These are phyloP conservation scores for Penicillium angulare DNA, from an alignment of 495 filamentous ascomycete genomes.

Conservation along the genomic window DNA sequence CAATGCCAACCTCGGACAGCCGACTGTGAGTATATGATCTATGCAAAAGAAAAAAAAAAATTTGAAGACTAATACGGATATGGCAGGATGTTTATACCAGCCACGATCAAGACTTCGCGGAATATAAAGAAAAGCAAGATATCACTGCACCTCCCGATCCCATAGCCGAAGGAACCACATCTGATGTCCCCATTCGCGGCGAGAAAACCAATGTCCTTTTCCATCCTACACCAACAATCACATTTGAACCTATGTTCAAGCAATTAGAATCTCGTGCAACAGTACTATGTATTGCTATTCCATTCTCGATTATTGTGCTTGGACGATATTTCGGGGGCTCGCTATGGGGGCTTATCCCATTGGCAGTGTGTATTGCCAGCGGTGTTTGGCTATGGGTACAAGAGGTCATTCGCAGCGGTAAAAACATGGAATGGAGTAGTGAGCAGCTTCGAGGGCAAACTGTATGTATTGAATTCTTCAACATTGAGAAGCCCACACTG, in stretches of 20 bases:
- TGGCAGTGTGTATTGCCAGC: constrained; percentile 64
- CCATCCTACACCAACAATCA: constrained; percentile 85
- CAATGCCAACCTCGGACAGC: constrained; percentile 80
- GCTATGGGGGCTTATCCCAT: constrained; percentile 70
- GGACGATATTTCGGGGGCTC: constrained; percentile 78
- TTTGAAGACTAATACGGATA: constrained; percentile 12
- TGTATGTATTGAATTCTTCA: constrained; percentile 40
- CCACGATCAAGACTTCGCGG: constrained; percentile 58
- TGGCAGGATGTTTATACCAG: constrained; percentile 59
- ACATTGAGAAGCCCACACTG: not conserved
- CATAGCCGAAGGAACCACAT: constrained; percentile 71
- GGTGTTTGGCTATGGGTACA: constrained; percentile 87
- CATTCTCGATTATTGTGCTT: constrained; percentile 69
- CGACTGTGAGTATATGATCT: constrained; percentile 49
- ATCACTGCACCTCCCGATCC: constrained; percentile 90
- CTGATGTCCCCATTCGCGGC: constrained; percentile 91
- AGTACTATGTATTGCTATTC: constrained; percentile 64
- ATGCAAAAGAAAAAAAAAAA: too few species aligned
- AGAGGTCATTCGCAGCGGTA: constrained; percentile 75
- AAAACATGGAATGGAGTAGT: constrained; percentile 83
- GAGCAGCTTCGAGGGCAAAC: constrained; percentile 82
- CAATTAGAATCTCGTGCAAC: constrained; percentile 69
- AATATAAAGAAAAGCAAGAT: constrained; percentile 84
- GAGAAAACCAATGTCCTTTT: constrained; percentile 97
- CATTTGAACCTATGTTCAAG: constrained; percentile 81